Base-by-base conservation (phyloP, 2,329 filamentous ascomycete genomes). In the Aspergillus piperis region DNA sequence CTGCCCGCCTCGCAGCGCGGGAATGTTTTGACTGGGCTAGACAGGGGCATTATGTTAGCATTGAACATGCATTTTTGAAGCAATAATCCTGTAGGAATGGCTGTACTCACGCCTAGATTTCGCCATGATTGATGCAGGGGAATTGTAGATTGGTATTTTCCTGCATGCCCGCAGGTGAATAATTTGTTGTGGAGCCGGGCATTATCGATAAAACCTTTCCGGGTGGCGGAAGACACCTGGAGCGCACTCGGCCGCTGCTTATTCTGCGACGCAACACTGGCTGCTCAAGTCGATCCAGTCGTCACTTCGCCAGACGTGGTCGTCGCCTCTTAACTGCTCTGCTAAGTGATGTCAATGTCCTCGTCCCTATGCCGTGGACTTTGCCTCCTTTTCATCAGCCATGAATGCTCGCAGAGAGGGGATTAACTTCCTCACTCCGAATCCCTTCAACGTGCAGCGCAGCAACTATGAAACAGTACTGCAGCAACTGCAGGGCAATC, bases 1-100 rank as follows among this genome's bases (percentile, higher is more conserved):
- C 79, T 62, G 80, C 84, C 66, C 86, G 81, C 64, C 84, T 82
- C 39, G 84, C 84, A 58, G 85, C 84, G 59, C 86, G 84, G 53
- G 86, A 87, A 69, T 84, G 83, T 15, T 80, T 65, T 2, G 83
- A 83, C 52, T 80, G 76, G 60, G 79, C 84, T 86, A 51, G 66
- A 62, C 64, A 65, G 54, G 19, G 49, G 25, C 48, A 13, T 50
- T 48, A 41, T 59, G 57, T 66, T 62, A 66, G 58, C 57, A 55
- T 38, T 19, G 30, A 21, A 49, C 13, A 8, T 8, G 8, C 32
- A 57, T 42, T 11, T 27, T 5, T n/a, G 17, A 10, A 5, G 32
- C 5, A 36, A 11, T 38, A 25, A 2, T 8, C 30, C 5, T 11
- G 7, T 58, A 44, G 8, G 48, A 23, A 36, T 11, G 25, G 19